Evolutionary conservation across 129 eudicot genomes (phyloP), one percentile per base, ranked within the genome.

Genomic region (Mikania micrantha): DNA sequence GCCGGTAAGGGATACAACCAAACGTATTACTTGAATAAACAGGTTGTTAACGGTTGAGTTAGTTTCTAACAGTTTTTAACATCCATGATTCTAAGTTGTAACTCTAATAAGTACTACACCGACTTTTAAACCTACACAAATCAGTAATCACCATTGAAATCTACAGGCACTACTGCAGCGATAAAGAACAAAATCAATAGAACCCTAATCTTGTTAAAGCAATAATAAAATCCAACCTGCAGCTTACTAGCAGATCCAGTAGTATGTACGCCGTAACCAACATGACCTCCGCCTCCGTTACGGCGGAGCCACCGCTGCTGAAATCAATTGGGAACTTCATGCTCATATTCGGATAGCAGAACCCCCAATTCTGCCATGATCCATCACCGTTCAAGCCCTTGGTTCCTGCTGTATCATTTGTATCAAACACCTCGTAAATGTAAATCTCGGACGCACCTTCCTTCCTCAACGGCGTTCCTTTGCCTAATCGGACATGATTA

Each of bases 391-490:
- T 47, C 76, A 76, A 60, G 27, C 70, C 70, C 36, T 39, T 49
- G 3, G 2, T 48, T n/a, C n/a, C n/a, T 56, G 19, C 9, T 27
- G 74, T 44, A 4, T 54, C 54, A 16, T 53, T 34, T 35, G 81
- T 80, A 73, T 92, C 96, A 76, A 92, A 92, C 80, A 88, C 7
- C 75, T 92, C 81, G 61, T 83, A 92, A 7, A 92, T 44, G 71
- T 92, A 88, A 34, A 67, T 79, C 78, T 80, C 88, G 15, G 78
- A 61, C 48, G 73, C 83, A 15, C 96, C 95, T 70, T 92, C 98
- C 45, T 80, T 88, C 80, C 88, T 82, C 84, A 92, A 31, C 6
- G 96, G 92, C 21, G 98, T 82, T 15, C 98, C 95, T 22, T 52
- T 11, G 0, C 90, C 95, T 2, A 87, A 82, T 17, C 66, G 79